phyloP scores from a whole-genome alignment of 2,329 filamentous ascomycete genomes.

The Coniochaeta sp. region DNA sequence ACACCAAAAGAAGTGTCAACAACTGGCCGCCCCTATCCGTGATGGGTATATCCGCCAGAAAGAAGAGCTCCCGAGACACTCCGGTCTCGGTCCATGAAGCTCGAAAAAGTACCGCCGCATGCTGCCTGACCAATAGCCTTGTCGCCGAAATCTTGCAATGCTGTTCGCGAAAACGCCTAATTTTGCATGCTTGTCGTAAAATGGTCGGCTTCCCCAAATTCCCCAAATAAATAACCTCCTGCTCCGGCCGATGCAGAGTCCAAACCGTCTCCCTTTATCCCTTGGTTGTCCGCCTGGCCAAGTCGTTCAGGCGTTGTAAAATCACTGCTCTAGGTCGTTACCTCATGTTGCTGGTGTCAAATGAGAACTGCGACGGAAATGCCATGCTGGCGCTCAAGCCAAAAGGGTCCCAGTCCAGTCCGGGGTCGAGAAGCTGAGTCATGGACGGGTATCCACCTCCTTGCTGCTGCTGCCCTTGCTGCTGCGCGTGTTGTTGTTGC shows the following conservation, averaged over 20 bases:
- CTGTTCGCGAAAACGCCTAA: not conserved
- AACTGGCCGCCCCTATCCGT: not conserved
- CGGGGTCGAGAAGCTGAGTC: conserved; percentile 64
- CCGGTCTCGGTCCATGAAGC: not conserved
- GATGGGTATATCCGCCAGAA: conserved; percentile 1
- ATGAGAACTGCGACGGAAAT: conserved; percentile 78
- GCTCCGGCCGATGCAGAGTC: not conserved
- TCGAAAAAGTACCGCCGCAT: not conserved
- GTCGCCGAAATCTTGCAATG: not conserved
- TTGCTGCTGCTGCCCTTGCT: conserved; percentile 16
- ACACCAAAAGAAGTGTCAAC: not conserved
- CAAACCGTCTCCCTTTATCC: not conserved
- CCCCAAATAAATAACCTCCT: not conserved
- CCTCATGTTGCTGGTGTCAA: conserved; percentile 54
- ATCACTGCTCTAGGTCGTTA: conserved; percentile 10
- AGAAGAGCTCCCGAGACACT: not conserved
- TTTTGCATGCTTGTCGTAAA: not conserved
- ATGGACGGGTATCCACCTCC: conserved; percentile 49
- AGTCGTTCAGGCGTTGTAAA: not conserved
- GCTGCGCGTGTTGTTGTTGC: not conserved
- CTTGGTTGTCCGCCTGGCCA: not conserved
- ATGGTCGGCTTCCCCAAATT: not conserved
- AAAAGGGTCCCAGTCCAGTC: conserved; percentile 89
- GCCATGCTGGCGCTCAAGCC: conserved; percentile 92
- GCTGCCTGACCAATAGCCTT: not conserved